Percentiles rank a stretch among this genome's conserved stretches.
Evolutionary conservation across 2,329 filamentous ascomycete species (phyloP).

Genomic region (Penicillium sp.): DNA sequence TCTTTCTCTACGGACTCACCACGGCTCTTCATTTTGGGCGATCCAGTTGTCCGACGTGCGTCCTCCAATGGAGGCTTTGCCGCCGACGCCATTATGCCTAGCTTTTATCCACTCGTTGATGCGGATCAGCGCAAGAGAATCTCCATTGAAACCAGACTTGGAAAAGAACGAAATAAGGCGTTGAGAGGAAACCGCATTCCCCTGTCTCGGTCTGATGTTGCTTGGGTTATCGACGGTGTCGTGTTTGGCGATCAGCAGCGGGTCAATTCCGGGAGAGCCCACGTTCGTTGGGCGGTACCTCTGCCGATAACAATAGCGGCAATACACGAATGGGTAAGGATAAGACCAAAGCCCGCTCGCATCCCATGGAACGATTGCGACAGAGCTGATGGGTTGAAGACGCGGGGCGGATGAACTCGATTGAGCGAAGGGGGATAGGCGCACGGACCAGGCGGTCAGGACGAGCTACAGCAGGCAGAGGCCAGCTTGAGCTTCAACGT

Average conservation of each 20-base stretch:
- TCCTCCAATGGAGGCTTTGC: slow-evolving; percentile 48
- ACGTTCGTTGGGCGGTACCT: slow-evolving; percentile 10
- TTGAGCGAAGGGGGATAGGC: slow-evolving; percentile 24
- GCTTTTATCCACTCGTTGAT: slow-evolving; percentile 34
- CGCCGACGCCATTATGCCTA: slow-evolving; percentile 44
- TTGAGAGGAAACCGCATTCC: slow-evolving; percentile 42
- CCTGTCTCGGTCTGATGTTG: slow-evolving; percentile 22
- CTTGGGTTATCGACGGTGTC: slow-evolving; percentile 14
- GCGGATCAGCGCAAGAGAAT: slow-evolving; percentile 39
- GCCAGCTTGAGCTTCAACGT: slow-evolving; percentile 10
- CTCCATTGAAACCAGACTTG: slow-evolving; percentile 43
- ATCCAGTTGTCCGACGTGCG: slow-evolving; percentile 47
- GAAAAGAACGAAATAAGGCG: slow-evolving; percentile 29
- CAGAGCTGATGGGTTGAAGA: slow-evolving; percentile 20
- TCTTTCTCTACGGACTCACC: slow-evolving; percentile 37
- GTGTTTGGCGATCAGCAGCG: slow-evolving; percentile 19
- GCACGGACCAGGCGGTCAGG: slow-evolving; percentile 32
- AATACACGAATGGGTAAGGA: slow-evolving; percentile 16
- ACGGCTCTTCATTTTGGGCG: slow-evolving; percentile 52
- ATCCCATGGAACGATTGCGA: slow-evolving; percentile 19
- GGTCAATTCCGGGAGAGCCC: slow-evolving; percentile 19
- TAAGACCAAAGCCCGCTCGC: slow-evolving; percentile 16
- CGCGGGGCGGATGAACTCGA: slow-evolving; percentile 29
- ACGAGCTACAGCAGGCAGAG: slow-evolving; percentile 6
- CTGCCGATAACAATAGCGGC: slow-evolving; percentile 7